Percentiles rank a stretch among this genome's conserved stretches.
phyloP scores from a whole-genome alignment of 2,329 filamentous ascomycete species.

The Cladosporium colombiae region DNA sequence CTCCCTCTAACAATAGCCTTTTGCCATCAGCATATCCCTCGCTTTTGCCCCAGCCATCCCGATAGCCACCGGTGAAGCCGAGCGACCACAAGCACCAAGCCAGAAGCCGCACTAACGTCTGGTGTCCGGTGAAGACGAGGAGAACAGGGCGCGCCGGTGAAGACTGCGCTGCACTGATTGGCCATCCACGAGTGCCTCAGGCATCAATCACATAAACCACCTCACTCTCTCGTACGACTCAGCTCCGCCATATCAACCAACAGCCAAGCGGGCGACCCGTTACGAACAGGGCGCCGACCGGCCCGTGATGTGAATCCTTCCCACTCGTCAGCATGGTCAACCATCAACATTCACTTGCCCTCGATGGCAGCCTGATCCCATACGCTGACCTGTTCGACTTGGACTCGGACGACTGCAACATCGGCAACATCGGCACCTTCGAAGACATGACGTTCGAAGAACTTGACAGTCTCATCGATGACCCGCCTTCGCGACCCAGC shows the following conservation, averaged over 20 bases:
- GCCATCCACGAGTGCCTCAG: neutral
- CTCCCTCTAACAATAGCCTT: neutral
- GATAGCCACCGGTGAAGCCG: neutral
- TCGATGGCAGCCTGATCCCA: neutral
- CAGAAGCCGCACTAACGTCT: neutral
- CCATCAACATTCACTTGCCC: neutral
- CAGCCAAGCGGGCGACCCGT: constrained; percentile 6
- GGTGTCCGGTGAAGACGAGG: neutral
- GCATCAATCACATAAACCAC: neutral
- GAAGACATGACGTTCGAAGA: constrained; percentile 9
- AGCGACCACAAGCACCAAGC: neutral
- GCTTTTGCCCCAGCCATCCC: neutral
- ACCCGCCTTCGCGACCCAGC: neutral
- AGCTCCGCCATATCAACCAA: constrained; percentile 5
- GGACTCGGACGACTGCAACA: neutral
- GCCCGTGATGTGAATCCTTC: constrained; percentile 13
- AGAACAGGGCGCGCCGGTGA: neutral
- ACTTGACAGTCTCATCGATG: neutral
- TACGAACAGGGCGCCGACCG: neutral
- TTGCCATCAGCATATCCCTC: neutral
- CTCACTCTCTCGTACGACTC: neutral
- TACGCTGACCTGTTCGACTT: neutral
- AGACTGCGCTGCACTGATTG: neutral
- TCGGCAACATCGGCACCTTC: neutral
- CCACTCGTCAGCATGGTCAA: neutral